These are phyloP conservation scores for Raffaelea ambrosiae DNA, from an alignment of 2,329 filamentous ascomycete species.

Conservation along the genomic window DNA sequence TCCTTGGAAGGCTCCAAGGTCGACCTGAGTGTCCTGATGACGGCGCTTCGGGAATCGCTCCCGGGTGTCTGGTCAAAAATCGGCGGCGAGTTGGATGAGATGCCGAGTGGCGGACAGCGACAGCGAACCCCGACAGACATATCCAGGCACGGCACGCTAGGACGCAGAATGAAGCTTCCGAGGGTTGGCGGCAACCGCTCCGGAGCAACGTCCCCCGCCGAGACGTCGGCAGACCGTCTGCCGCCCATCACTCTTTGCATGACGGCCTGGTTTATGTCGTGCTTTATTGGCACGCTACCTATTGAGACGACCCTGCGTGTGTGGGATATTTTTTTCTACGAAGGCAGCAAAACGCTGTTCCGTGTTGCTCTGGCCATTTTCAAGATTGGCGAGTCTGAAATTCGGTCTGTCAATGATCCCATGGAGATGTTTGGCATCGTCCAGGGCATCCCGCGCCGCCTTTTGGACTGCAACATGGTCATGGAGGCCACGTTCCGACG, in stretches of 20 bases:
- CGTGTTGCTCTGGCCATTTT: constrained; percentile 86
- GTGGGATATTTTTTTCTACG: constrained; percentile 95
- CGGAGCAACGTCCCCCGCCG: constrained; percentile 19
- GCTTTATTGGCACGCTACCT: constrained; percentile 86
- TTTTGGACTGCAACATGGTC: constrained; percentile 74
- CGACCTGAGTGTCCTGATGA: constrained; percentile 89
- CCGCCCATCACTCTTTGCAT: constrained; percentile 89
- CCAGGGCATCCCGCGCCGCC: constrained; percentile 71
- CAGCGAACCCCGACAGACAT: constrained; percentile 11
- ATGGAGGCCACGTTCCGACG: constrained; percentile 78
- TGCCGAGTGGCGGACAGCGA: constrained; percentile 19
- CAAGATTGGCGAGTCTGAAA: constrained; percentile 75
- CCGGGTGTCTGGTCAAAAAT: constrained; percentile 84
- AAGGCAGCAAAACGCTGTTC: constrained; percentile 89
- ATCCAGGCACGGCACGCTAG: constrained; percentile 13
- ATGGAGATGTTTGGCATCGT: constrained; percentile 97
- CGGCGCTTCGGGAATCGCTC: constrained; percentile 70
- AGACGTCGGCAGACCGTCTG: constrained; percentile 38
- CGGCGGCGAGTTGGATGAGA: constrained; percentile 44
- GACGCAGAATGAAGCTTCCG: constrained; percentile 29
- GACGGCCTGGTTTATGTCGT: constrained; percentile 97
- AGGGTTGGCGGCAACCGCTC: constrained; percentile 30
- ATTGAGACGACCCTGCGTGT: constrained; percentile 87
- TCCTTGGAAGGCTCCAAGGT: constrained; percentile 88
- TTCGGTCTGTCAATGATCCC: constrained; percentile 70